These are phyloP conservation scores for Scedosporium dehoogii DNA, from an alignment of 2,329 filamentous ascomycete genomes.

Conservation along the genomic window DNA sequence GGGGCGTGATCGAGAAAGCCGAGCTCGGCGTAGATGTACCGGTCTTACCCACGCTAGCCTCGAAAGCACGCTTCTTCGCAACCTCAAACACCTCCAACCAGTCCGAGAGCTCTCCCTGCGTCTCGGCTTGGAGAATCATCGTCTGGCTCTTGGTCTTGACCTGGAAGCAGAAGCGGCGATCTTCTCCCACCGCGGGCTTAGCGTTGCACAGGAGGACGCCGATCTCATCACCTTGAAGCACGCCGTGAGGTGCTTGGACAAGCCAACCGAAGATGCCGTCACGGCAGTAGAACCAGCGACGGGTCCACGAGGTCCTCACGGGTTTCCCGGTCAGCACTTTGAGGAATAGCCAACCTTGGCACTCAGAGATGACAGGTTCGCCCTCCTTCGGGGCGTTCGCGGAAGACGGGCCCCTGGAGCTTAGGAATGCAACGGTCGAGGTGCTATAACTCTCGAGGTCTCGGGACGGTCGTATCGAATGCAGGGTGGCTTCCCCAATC, in stretches of 20 bases:
- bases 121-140: conserved; percentile 84
- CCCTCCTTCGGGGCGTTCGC: conserved; percentile 43
- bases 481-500: conserved; percentile 68
- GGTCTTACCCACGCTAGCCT: conserved; percentile 52
- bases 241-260: conserved; percentile 71
- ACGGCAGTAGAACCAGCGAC: conserved; percentile 92
- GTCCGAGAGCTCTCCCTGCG: conserved; percentile 80
- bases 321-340: conserved; percentile 78
- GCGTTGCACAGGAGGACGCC: conserved; percentile 90
- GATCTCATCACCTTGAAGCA: conserved; percentile 92
- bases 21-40: conserved; percentile 42
- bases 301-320: conserved; percentile 77
- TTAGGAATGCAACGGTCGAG: conserved; percentile 81
- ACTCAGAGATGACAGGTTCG: conserved; percentile 52
- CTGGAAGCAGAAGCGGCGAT: conserved; percentile 93
- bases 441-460: conserved; percentile 89
- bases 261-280: conserved; percentile 95
- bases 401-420: conserved; percentile 57
- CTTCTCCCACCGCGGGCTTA: conserved; percentile 82
- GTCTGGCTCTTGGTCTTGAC: conserved; percentile 95
- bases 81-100: conserved; percentile 93
- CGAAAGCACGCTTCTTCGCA: conserved; percentile 84
- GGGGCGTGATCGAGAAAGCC: conserved; percentile 86
- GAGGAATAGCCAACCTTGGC: conserved; percentile 91
- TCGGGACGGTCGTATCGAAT: conserved; percentile 66